Conservation (phyloP, 2,329 filamentous ascomycete species). For the Xylaria sp. region DNA sequence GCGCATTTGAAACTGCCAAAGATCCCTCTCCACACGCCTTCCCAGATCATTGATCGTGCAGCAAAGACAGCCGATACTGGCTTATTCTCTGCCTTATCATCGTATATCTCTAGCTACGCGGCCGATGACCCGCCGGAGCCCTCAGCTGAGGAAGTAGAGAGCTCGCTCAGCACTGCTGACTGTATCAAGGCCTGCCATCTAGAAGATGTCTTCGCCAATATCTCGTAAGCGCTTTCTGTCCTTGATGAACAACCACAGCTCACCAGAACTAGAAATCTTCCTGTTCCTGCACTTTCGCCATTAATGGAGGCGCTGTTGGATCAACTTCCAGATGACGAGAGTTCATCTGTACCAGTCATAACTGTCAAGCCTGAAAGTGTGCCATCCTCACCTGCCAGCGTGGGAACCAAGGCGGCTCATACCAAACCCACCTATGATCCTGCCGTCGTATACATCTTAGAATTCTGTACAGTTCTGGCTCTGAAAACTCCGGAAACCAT, state of each 20-base stretch:
- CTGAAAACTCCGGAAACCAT: constrained; percentile 80
- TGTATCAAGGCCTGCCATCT: constrained; percentile 92
- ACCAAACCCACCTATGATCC: constrained; percentile 81
- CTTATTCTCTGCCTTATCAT: constrained; percentile 92
- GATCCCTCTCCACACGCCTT: constrained; percentile 90
- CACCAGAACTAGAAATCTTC: constrained; percentile 63
- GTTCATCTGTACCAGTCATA: constrained; percentile 78
- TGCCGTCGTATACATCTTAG: constrained; percentile 86
- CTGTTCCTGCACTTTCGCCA: constrained; percentile 65
- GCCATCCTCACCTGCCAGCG: constrained; percentile 68
- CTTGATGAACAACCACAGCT: constrained; percentile 4
- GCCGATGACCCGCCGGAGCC: constrained; percentile 97
- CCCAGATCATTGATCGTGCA: constrained; percentile 90
- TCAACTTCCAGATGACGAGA: constrained; percentile 85
- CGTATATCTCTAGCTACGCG: constrained; percentile 98
- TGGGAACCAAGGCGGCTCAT: constrained; percentile 64
- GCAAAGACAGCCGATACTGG: constrained; percentile 81
- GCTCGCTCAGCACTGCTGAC: constrained; percentile 92
- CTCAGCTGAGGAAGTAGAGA: constrained; percentile 95
- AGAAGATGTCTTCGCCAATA: constrained; percentile 82
- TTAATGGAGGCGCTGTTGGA: constrained; percentile 79
- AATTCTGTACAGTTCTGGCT: constrained; percentile 85
- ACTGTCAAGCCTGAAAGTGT: constrained; percentile 88
- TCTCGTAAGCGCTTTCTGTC: constrained; percentile 67
- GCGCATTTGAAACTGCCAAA: constrained; percentile 76